These are phyloP conservation scores for Ciborinia camelliae DNA, from an alignment of 2,329 filamentous ascomycete species.

Conservation along the genomic window DNA sequence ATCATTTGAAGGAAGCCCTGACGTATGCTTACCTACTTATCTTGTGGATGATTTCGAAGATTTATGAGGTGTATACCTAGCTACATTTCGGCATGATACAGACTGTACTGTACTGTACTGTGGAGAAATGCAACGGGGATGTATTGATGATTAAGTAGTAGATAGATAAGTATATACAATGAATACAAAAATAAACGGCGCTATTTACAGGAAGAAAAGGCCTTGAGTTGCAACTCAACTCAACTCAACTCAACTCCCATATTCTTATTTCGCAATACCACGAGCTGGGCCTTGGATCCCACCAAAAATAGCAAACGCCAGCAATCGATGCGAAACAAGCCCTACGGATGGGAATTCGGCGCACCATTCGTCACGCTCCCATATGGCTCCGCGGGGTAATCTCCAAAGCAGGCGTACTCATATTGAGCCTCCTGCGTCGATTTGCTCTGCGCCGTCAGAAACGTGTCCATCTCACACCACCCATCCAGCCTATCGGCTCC, in stretches of 20 bases:
- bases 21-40: too few species aligned
- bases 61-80: too few species aligned
- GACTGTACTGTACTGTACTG: too few species aligned
- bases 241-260: too few species aligned
- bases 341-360: constrained; percentile 19
- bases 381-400: constrained; percentile 49
- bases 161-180: too few species aligned
- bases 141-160: too few species aligned
- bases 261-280: too few species aligned
- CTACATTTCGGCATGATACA: too few species aligned
- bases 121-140: too few species aligned
- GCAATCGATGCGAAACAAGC: neutral
- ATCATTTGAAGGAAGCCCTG: too few species aligned
- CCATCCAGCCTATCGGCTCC: constrained; percentile 62
- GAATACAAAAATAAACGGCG: neutral
- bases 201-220: neutral
- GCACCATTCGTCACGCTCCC: constrained; percentile 49
- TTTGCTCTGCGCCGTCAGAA: constrained; percentile 58
- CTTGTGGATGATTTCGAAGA: neutral
- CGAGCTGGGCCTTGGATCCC: too few species aligned
- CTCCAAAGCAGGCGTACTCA: constrained; percentile 63
- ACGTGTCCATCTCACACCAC: constrained; percentile 71
- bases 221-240: too few species aligned
- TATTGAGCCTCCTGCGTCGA: constrained; percentile 58
- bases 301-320: neutral